A percentile compares a stretch with the other conserved stretches of the same genome.
Evolutionary conservation across 139 green algal species (phyloP).

Genomic region (Haematococcus lacustris): DNA sequence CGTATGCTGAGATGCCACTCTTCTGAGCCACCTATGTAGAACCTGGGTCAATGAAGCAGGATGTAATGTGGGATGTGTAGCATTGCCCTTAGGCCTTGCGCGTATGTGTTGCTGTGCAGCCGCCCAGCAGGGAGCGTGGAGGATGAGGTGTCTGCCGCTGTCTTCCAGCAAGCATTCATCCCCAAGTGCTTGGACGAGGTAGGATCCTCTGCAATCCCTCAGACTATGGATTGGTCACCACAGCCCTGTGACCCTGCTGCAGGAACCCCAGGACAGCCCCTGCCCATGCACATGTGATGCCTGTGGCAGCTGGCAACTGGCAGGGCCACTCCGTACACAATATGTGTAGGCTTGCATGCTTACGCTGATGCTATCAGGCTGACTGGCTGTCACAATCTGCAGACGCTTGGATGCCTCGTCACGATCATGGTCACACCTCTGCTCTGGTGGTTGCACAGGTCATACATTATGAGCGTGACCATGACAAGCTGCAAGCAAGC

Average conservation of each 20-base stretch:
- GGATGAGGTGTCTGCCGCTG: slow-evolving; percentile 41
- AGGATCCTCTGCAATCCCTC: not conserved
- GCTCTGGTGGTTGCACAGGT: slow-evolving; percentile 3
- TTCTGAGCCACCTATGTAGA: no score
- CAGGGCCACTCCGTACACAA: no score
- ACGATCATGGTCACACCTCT: not conserved
- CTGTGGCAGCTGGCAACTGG: not conserved
- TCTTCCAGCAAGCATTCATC: slow-evolving; percentile 92
- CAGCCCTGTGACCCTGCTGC: not conserved
- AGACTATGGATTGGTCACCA: not conserved
- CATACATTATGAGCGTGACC: slow-evolving; percentile 78
- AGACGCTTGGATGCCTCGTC: not conserved
- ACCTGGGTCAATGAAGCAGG: no score
- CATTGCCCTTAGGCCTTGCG: no score
- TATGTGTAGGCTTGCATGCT: no score
- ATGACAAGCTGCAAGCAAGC: slow-evolving; percentile 47
- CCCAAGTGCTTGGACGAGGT: slow-evolving; percentile 86
- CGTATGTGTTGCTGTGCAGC: slow-evolving; percentile 27
- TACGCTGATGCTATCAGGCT: no score
- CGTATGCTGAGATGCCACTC: not conserved
- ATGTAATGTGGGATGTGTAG: no score
- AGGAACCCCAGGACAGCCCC: not conserved
- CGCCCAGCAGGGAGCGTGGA: slow-evolving; percentile 21
- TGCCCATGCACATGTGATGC: not conserved
- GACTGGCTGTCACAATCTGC: not conserved